phyloP scores from a whole-genome alignment of 495 filamentous ascomycete species.

The Xylaria flabelliformis region DNA sequence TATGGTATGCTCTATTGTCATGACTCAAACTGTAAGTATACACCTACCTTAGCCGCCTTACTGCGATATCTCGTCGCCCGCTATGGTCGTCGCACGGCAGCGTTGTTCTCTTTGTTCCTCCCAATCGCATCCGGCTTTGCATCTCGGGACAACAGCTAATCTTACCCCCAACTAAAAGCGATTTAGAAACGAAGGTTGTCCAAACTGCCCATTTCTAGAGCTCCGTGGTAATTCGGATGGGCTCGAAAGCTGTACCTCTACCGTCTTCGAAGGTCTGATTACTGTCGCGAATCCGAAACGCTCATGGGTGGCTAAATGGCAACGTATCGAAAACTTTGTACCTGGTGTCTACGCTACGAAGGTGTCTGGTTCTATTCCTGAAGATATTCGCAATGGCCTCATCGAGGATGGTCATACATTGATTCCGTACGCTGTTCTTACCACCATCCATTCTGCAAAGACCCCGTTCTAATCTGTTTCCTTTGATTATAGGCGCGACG shows the following conservation, averaged over 20 bases:
- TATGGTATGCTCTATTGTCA: slow-evolving; percentile 97
- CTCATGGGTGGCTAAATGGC: slow-evolving; percentile 94
- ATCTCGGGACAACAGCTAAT: background rate
- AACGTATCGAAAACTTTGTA: slow-evolving; percentile 86
- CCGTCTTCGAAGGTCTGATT: slow-evolving; percentile 91
- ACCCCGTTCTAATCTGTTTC: slow-evolving; percentile 9
- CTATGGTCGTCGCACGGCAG: background rate
- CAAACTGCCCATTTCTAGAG: slow-evolving; percentile 91
- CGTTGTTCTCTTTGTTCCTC: background rate
- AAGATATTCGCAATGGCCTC: slow-evolving; percentile 68
- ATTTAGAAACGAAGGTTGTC: slow-evolving; percentile 86
- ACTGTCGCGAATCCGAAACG: slow-evolving; percentile 74
- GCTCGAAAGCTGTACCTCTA: slow-evolving; percentile 91
- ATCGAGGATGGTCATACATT: slow-evolving; percentile 72
- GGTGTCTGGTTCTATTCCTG: slow-evolving; percentile 72
- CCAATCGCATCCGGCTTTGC: background rate
- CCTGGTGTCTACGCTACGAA: slow-evolving; percentile 92
- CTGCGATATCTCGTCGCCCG: slow-evolving; percentile 8
- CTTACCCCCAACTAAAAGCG: slow-evolving; percentile 54
- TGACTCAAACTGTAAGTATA: slow-evolving; percentile 69
- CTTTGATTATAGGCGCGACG: slow-evolving; percentile 53
- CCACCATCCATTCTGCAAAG: background rate
- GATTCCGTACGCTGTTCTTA: slow-evolving; percentile 61
- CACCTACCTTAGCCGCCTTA: slow-evolving; percentile 3
- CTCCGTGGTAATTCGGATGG: slow-evolving; percentile 77